Evolutionary conservation across 2,329 filamentous ascomycete species (phyloP).

Genomic region (Aspergillus versicolor): DNA sequence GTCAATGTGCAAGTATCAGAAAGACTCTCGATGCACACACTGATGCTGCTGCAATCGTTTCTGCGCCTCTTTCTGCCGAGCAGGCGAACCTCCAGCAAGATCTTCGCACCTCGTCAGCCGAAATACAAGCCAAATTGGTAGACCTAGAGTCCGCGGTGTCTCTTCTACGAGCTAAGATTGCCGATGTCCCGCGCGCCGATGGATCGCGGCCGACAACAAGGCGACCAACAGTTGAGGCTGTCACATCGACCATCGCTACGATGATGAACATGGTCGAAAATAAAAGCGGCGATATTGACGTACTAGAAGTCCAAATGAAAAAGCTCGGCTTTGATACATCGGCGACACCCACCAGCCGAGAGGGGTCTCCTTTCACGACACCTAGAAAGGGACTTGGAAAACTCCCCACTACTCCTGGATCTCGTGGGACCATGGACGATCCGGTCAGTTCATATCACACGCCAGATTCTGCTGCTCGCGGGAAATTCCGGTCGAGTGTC

Average conservation of each 20-base stretch:
- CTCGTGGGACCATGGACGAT: slow-evolving; percentile 35
- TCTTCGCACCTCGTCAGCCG: slow-evolving; percentile 71
- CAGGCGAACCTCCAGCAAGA: slow-evolving; percentile 81
- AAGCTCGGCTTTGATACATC: slow-evolving; percentile 58
- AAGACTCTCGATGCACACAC: slow-evolving; percentile 69
- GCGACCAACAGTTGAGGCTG: slow-evolving; percentile 84
- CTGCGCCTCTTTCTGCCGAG: slow-evolving; percentile 78
- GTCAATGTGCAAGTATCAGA: slow-evolving; percentile 75
- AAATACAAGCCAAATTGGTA: slow-evolving; percentile 70
- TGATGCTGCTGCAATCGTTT: slow-evolving; percentile 67
- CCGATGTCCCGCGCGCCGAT: slow-evolving; percentile 53
- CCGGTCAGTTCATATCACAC: slow-evolving; percentile 39
- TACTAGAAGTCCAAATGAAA: slow-evolving; percentile 83
- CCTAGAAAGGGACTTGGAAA: slow-evolving; percentile 33
- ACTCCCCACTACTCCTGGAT: slow-evolving; percentile 40
- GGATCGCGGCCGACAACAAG: slow-evolving; percentile 35
- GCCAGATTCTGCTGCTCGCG: slow-evolving; percentile 38
- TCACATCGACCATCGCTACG: slow-evolving; percentile 85
- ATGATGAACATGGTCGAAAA: slow-evolving; percentile 93
- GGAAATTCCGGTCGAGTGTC: slow-evolving; percentile 35
- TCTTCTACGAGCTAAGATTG: slow-evolving; percentile 75
- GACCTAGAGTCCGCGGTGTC: slow-evolving; percentile 79
- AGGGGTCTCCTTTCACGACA: slow-evolving; percentile 40
- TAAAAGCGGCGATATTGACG: slow-evolving; percentile 84
- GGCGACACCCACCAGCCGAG: slow-evolving; percentile 28